Conservation (phyloP, 495 filamentous ascomycete genomes). For the Hyaloscypha finlandica region DNA sequence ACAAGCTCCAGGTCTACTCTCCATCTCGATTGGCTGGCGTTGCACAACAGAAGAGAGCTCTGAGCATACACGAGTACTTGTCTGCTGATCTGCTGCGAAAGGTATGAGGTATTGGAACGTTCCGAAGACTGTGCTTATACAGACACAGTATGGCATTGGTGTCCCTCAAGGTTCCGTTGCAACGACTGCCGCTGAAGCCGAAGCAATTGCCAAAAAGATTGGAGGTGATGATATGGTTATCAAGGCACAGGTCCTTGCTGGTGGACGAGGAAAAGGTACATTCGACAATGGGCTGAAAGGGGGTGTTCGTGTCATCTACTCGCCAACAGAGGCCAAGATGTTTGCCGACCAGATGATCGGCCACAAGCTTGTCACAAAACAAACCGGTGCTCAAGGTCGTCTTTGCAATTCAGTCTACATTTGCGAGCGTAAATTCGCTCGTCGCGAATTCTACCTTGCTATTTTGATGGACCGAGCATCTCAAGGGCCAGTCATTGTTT, state of each 20-base stretch:
- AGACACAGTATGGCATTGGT: conserved; percentile 82
- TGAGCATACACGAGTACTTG: conserved; percentile 97
- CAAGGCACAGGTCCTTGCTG: conserved; percentile 98
- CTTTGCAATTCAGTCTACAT: conserved; percentile 97
- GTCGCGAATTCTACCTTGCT: conserved; percentile 97
- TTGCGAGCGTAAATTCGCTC: conserved; percentile 98
- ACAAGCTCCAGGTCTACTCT: conserved; percentile 28
- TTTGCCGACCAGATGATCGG: conserved; percentile 99
- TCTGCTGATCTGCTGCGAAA: conserved; percentile 85
- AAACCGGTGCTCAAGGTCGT: conserved; percentile 89
- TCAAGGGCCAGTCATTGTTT: conserved; percentile 92
- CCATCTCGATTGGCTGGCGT: conserved; percentile 32
- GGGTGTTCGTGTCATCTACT: conserved; percentile 97
- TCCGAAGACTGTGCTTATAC: conserved; percentile 11
- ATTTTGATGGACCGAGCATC: conserved; percentile 94
- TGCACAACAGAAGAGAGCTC: conserved; percentile 71
- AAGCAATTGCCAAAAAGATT: conserved; percentile 85
- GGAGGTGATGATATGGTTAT: conserved; percentile 97
- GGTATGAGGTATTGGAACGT: conserved; percentile 49
- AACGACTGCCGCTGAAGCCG: conserved; percentile 80
- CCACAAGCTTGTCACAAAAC: conserved; percentile 99
- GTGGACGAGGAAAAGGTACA: conserved; percentile 93
- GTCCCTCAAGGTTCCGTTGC: conserved; percentile 89
- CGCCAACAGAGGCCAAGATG: conserved; percentile 82
- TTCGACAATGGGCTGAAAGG: conserved; percentile 99